Percentiles rank a stretch among this genome's conserved stretches.
phyloP scores from a whole-genome alignment of 1,284 basidiomycete genomes.

The Kalmanozyma brasiliensis region DNA sequence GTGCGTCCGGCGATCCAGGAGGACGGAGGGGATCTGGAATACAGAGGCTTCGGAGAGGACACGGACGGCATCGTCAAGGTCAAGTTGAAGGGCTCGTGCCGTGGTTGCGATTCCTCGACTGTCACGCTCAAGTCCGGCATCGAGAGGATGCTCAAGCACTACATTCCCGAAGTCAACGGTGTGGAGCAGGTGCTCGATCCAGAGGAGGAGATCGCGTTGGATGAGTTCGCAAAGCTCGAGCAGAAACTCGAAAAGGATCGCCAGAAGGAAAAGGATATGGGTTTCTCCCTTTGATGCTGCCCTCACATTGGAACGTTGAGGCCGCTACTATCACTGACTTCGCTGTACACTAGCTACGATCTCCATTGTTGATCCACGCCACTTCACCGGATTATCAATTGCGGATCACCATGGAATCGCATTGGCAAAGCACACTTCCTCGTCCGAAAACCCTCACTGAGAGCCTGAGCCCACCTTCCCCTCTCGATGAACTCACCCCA shows the following conservation, averaged over 20 bases:
- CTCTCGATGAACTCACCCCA: too few species aligned
- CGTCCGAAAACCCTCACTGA: too few species aligned
- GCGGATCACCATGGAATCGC: too few species aligned
- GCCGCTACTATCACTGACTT: too few species aligned
- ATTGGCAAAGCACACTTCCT: too few species aligned
- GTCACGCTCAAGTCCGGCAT: constrained; percentile 83
- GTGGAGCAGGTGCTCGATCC: constrained; percentile 94
- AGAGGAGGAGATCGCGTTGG: constrained; percentile 86
- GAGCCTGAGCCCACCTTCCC: too few species aligned
- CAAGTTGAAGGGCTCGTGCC: constrained; percentile 93
- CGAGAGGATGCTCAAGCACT: constrained; percentile 99
- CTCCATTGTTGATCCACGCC: too few species aligned
- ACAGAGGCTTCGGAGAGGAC: constrained; percentile 76
- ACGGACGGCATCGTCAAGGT: constrained; percentile 74
- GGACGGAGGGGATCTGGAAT: constrained; percentile 90
- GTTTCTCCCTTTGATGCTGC: constrained; percentile 56
- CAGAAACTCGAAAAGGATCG: constrained; percentile 72
- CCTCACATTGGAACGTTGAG: too few species aligned
- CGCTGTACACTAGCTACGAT: not conserved
- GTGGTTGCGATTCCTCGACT: constrained; percentile 90
- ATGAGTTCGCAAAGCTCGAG: constrained; percentile 93
- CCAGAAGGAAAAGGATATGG: constrained; percentile 48
- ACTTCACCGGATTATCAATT: too few species aligned
- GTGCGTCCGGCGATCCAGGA: constrained; percentile 97
- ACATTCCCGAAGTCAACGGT: constrained; percentile 96